These are phyloP conservation scores for Ustilago crameri DNA, from an alignment of 1,284 basidiomycete genomes.

Conservation along the genomic window DNA sequence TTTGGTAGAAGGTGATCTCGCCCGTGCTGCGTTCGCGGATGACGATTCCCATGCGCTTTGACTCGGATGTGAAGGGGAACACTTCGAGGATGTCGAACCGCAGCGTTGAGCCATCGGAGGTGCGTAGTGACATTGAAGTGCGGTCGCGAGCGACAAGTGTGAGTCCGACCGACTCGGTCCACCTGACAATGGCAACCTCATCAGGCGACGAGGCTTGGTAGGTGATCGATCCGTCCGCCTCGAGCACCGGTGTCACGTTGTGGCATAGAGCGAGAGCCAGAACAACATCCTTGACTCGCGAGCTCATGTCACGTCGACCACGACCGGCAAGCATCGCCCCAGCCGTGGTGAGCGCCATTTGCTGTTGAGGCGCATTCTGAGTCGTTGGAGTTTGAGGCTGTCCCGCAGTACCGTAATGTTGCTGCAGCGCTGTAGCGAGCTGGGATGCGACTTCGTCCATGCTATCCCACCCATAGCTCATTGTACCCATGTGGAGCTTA, in stretches of 20 bases:
- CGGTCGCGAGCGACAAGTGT: slow-evolving; percentile 88
- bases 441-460: slow-evolving; percentile 98
- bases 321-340: slow-evolving; percentile 82
- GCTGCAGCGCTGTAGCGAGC: slow-evolving; percentile 79
- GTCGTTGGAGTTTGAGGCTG: slow-evolving; percentile 27
- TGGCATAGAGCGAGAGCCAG: slow-evolving; percentile 93
- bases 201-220: slow-evolving; percentile 99
- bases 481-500: slow-evolving; percentile 97
- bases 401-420: slow-evolving; percentile 20
- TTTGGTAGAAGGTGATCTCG: slow-evolving; percentile 90
- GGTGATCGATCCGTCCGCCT: slow-evolving; percentile 91
- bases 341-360: slow-evolving; percentile 70
- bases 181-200: slow-evolving; percentile 98
- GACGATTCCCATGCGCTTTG: slow-evolving; percentile 98
- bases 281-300: slow-evolving; percentile 91
- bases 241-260: slow-evolving; percentile 94
- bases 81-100: slow-evolving; percentile 89
- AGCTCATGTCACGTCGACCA: slow-evolving; percentile 92
- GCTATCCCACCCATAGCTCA: slow-evolving; percentile 93
- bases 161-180: slow-evolving; percentile 94
- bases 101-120: slow-evolving; percentile 68
- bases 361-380: slow-evolving; percentile 15
- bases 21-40: slow-evolving; percentile 81
- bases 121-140: slow-evolving; percentile 75
- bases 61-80: slow-evolving; percentile 96